Base-by-base conservation (phyloP, 345 rosid genomes). In the Eucalyptus caleyi region DNA sequence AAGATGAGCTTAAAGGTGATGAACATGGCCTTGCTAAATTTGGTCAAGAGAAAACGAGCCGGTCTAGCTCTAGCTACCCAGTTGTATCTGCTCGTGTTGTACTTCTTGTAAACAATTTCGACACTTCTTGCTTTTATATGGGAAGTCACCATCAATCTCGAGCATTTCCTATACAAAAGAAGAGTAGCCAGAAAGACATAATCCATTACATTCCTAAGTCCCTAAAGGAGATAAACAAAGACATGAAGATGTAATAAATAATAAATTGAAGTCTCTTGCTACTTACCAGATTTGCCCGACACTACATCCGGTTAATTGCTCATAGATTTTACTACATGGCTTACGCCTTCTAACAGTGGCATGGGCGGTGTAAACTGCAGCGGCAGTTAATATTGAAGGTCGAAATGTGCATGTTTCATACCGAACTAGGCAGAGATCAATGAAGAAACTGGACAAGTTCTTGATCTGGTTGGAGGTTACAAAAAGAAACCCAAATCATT, bases 371-470 rank as follows among this genome's bases (percentile, higher is more conserved):
- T 47, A 89, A 86, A 96, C 91, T 50, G 97, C 97, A n/a, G 97
- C 95, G 16, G 97, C 96, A 72, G 96, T 95, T 86, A 96, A 86
- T 54, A 93, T 72, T 40, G 97, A 96, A 18, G 97, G 96, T 88
- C 89, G 92, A 86, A 92, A 96, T 89, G 91, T 92, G 86, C 96
- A 95, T 96, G 93, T 95, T 87, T 92, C 91, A 54, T 95, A 94
- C 37, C 95, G 95, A 65, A 96, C 95, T 30, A 94, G 88, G 89
- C 94, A 90, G 27, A 95, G 95, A 91, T 95, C 97, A 5, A 94
- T 91, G 24, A 95, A 89, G 91, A 94, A 95, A 93, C 94, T 95
- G 12, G 97, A 90, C 8, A 94, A 88, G 87, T 91, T 90, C 89
- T 91, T 94, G 12, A 94, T 90, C 95, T 94, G 94, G n/a, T 65